Conservation (phyloP, 805 yeast species). For the Spathaspora arborariae region DNA sequence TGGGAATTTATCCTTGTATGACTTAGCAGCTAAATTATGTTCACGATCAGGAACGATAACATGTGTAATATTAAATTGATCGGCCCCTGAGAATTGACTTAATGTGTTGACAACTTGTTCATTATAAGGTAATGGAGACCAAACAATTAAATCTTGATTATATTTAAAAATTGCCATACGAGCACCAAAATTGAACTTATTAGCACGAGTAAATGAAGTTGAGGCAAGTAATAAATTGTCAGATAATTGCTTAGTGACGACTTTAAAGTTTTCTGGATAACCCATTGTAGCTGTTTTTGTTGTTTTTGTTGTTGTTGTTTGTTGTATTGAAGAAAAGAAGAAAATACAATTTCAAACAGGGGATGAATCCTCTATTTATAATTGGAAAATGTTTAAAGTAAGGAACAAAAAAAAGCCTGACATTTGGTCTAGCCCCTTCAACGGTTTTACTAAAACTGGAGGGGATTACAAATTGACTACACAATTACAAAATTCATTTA, state of each 20-base stretch:
- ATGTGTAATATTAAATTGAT: constrained; percentile 40
- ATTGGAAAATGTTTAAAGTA: background rate
- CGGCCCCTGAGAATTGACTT: constrained; percentile 26
- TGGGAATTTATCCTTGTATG: constrained; percentile 50
- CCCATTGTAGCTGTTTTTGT: constrained; percentile 16
- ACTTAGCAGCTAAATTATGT: constrained; percentile 60
- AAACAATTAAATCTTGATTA: constrained; percentile 37
- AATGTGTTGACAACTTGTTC: constrained; percentile 40
- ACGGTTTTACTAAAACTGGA: background rate
- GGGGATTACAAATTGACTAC: background rate
- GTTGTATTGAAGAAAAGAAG: background rate
- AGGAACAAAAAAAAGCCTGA: background rate
- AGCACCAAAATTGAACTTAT: constrained; percentile 35
- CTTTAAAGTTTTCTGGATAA: constrained; percentile 33
- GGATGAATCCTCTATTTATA: background rate
- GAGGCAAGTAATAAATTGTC: constrained; percentile 34
- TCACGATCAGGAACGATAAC: constrained; percentile 60
- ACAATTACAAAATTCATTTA: too few relatives aligned
- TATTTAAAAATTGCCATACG: constrained; percentile 38
- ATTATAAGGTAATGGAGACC: constrained; percentile 58
- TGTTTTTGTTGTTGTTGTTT: constrained; percentile 1
- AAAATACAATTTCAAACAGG: background rate
- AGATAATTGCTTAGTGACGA: constrained; percentile 26
- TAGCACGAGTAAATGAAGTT: constrained; percentile 29
- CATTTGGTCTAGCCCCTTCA: background rate